Evolutionary conservation across 495 filamentous ascomycete genomes (phyloP), one percentile per base, ranked within the genome.

Genomic region (Xylona heveae): DNA sequence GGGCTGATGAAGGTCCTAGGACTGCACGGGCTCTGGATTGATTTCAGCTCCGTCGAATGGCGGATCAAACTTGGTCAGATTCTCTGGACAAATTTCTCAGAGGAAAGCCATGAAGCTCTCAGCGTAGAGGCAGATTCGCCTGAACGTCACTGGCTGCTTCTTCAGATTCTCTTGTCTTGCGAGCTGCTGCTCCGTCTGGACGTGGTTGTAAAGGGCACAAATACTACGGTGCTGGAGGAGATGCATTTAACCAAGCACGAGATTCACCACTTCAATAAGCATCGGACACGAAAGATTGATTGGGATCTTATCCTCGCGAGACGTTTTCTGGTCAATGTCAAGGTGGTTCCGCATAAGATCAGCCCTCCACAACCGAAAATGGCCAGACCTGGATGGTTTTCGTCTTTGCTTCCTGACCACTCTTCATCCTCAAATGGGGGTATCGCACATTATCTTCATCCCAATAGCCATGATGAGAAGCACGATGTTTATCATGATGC

Each of bases 1-100:
- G 58, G 55, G 3, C 31, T 69, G 16, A 48, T 57, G 9, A 49
- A 50, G 6, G 57, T 60, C 2, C 41, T 69, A 10, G 48, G 50
- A 1, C 48, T 57, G 2, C 54, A 46, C 1, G 62, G 61, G 5
- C 52, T 63, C 10, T 91, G 81, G 81, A 55, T 75, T 10, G 69
- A 91, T 44, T 82, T 91, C 42, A 74, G 72, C 25, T 53, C 73
- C 16, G 66, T 79, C 0, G 78, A 83, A 44, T 85, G 78, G 78
- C 62, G 81, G 13, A 68, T 84, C 18, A 57, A 73, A 7, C 62
- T 76, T 1, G 80, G 81, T n/a, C 79, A 88, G 43, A 50, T 88
- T 37, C 54, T 91, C 12, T 91, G 78, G 78, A 53, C 55, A 4
- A 47, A 46, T 9, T 50, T 57, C 2, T 48, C 49, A 4, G 45